Base-by-base conservation (phyloP, 2,329 filamentous ascomycete genomes). In the Aspergillus neotritici region DNA sequence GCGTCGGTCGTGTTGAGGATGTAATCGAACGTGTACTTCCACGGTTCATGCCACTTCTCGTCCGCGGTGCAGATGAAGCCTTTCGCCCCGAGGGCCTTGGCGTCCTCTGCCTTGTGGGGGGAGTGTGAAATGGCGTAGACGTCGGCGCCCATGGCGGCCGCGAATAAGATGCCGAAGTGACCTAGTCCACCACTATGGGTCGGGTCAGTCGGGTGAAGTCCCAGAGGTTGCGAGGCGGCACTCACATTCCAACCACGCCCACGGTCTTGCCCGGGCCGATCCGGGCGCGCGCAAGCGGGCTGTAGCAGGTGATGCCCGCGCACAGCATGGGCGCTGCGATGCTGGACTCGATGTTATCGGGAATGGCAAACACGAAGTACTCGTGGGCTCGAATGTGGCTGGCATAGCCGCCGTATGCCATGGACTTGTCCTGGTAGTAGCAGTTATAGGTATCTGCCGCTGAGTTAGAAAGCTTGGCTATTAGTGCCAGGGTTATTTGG, bases 301-400 rank as follows among this genome's bases (percentile, higher is more conserved):
- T 84, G 70, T 83, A 94, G 47, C 82, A 80, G 3, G 87, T 94
- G 51, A 94, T 75, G 51, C 88, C 87, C 30, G 86, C 87, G 66
- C 88, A 94, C 53, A 93, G 76, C 84, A 90, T 88, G 8, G 85
- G 86, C 1, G 86, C 87, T 1, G 82, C 86, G 41, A 83, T 67
- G 11, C 64, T 63, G 40, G 66, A 69, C 49, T 74, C 64, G 35
- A 93, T 75, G 43, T 72, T 78, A 28, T 89, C 86, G 32, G 87
- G 87, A 52, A 94, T 90, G 4, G 56, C 56, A 65, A 81, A 80
- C 16, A 75, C 75, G 56, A 78, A 90, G 71, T 89, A 85, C 67
- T 90, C 84, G 66, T 91, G 85, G 1, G 82, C 80, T 52, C 85
- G 77, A 14, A 87, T 76, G 61, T 87, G 80, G 41, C 76, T 79